phyloP scores from a whole-genome alignment of 495 filamentous ascomycete genomes.

The Podospora anserina region DNA sequence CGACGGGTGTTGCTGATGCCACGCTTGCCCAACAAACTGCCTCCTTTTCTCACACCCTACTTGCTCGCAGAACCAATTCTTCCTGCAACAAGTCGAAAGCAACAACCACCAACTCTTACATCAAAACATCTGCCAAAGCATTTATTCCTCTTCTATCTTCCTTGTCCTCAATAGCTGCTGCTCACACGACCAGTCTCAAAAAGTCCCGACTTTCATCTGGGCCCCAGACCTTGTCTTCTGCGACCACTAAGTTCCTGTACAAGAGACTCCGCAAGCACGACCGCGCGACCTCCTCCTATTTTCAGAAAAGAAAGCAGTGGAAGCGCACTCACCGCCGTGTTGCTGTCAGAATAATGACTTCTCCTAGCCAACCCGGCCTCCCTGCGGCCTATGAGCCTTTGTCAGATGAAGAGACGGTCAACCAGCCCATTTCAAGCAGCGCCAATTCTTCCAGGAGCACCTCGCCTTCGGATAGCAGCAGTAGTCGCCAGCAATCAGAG shows the following conservation, averaged over 20 bases:
- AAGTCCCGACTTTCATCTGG: not conserved
- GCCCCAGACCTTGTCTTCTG: not conserved
- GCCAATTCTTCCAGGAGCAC: not conserved
- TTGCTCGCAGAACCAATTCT: not conserved
- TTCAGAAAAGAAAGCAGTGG: slow-evolving; percentile 12
- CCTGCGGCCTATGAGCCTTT: not conserved
- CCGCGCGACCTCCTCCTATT: slow-evolving; percentile 10
- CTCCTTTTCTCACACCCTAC: not conserved
- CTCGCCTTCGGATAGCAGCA: slow-evolving; percentile 7
- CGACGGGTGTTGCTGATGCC: not conserved
- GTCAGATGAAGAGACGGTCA: slow-evolving; percentile 1
- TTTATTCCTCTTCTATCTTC: not conserved
- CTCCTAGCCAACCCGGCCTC: not conserved
- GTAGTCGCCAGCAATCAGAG: not conserved
- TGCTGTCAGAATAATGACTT: not conserved
- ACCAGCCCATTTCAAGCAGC: not conserved
- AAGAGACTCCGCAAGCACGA: slow-evolving; percentile 11
- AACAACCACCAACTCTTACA: not conserved
- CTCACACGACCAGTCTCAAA: not conserved
- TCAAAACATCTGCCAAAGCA: not conserved
- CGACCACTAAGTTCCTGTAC: not conserved
- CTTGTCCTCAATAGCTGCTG: not conserved
- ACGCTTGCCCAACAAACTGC: not conserved
- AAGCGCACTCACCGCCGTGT: slow-evolving; percentile 7
- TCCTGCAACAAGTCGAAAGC: not conserved